Evolutionary conservation across 2,329 filamentous ascomycete genomes (phyloP), one percentile per base, ranked within the genome.

Genomic region (Hypoxylon sp.): DNA sequence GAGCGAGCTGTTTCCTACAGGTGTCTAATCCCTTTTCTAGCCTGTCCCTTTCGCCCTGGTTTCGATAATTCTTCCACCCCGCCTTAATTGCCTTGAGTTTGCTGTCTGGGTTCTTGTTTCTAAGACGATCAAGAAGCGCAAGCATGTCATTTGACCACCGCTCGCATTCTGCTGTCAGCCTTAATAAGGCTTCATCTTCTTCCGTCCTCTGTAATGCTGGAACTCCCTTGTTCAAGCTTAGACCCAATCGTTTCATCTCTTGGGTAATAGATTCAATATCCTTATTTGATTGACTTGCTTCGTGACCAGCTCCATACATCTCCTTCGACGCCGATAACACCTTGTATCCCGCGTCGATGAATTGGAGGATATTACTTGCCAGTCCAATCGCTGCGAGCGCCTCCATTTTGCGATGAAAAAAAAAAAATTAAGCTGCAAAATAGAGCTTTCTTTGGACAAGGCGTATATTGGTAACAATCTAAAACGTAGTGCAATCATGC

Each of bases 281-380:
- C 21, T 52, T 28, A 21, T 70, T 61, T 28, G 50, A 59, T 10
- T 11, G 61, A 30, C 28, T 61, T 43, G 51, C 50, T 36, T 60
- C 64, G 2, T 60, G 65, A 14, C 61, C 51, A 2, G 55, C 23
- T 3, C 25, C 21, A 14, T 63, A 49, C 25, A 66, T 46, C 17
- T 69, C 64, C 38, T 63, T 68, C 19, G 61, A 48, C 23, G 58
- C 28, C 4, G 28, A 45, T 30, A 68, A 5, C n/a, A 67, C 25
- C 41, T 64, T 65, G 11, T 56, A 58, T 17, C 63, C 64, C 9
- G 62, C 10, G 1, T 62, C 57, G 19, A 70, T 43, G 32, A 72
- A 70, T 32, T 63, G 58, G 19, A 71, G 14, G 36, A 68, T 41
- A 41, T 69, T 71, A 19, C 60, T 63, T 2, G 53, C 64, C 5